phyloP scores from a whole-genome alignment of 192 early-diverging fungal genomes.

The Chytriomyces sp. region DNA sequence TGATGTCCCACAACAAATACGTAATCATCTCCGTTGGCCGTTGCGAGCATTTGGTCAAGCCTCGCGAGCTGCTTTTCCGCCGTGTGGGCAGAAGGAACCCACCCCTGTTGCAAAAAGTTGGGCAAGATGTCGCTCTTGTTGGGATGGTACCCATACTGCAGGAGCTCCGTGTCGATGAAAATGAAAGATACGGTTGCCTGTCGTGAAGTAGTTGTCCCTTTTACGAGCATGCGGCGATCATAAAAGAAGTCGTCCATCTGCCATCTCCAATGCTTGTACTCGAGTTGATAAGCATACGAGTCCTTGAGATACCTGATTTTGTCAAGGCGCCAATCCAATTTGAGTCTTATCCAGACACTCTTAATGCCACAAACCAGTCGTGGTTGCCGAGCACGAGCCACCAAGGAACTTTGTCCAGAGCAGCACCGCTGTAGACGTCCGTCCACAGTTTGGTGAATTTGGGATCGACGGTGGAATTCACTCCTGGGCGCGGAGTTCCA shows the following conservation, averaged over 20 bases:
- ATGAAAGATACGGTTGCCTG: constrained; percentile 2
- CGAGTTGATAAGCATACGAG: constrained; percentile 6
- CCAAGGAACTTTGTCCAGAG: constrained; percentile 17
- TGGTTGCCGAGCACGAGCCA: constrained; percentile 6
- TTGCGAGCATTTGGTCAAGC: neutral
- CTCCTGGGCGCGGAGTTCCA: no score
- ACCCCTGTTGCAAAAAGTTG: constrained; percentile 13
- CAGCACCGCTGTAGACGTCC: neutral
- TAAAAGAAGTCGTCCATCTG: constrained; percentile 20
- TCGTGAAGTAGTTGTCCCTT: neutral
- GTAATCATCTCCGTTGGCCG: constrained; percentile 14
- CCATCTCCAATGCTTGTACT: neutral
- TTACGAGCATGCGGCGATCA: neutral
- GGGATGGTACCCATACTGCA: constrained; percentile 22
- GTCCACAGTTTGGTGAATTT: neutral
- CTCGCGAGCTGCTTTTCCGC: constrained; percentile 21
- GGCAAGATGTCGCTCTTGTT: neutral
- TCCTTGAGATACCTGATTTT: constrained; percentile 23
- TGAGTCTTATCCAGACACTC: no score
- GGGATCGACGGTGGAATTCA: neutral
- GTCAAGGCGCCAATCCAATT: no score
- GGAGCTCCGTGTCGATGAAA: constrained; percentile 28
- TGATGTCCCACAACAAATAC: constrained; percentile 30
- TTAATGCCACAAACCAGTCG: no score
- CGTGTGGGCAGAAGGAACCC: neutral